Percentiles rank a stretch among this genome's conserved stretches.
Evolutionary conservation across 2,329 filamentous ascomycete species (phyloP).

Genomic region (Tolypocladium ovalisporum): DNA sequence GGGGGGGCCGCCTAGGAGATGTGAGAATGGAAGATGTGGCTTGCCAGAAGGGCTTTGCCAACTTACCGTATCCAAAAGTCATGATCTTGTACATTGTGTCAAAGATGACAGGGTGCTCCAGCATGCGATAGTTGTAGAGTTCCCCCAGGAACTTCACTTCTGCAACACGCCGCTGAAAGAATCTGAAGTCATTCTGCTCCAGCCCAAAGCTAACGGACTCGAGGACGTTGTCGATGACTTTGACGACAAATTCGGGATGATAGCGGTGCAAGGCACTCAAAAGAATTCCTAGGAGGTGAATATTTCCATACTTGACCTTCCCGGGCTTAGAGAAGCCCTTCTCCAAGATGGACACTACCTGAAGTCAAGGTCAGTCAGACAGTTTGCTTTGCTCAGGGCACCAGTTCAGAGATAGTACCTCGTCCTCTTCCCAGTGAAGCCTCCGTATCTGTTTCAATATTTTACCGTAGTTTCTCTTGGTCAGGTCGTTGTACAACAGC

Average conservation of each 20-base stretch:
- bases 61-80: constrained; percentile 73
- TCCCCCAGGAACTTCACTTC: constrained; percentile 96
- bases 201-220: constrained; percentile 82
- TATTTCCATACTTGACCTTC: constrained; percentile 96
- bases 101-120: constrained; percentile 91
- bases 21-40: background rate
- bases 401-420: constrained; percentile 38
- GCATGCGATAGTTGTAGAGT: constrained; percentile 93
- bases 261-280: constrained; percentile 83
- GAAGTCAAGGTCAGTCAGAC: background rate
- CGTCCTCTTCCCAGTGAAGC: constrained; percentile 92
- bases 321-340: constrained; percentile 94
- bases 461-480: constrained; percentile 86
- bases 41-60: background rate
- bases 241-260: constrained; percentile 81
- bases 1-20: constrained; percentile 58
- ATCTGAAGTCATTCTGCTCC: constrained; percentile 94
- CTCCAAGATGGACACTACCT: constrained; percentile 66
- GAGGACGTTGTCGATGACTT: constrained; percentile 83
- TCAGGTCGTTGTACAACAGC: constrained; percentile 86
- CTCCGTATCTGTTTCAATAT: constrained; percentile 89
- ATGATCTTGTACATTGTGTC: constrained; percentile 91
- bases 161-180: constrained; percentile 86
- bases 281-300: constrained; percentile 84
- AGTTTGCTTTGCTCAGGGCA: background rate